Evolutionary conservation across 345 rosid species (phyloP).

Genomic region (Abelmoschus esculentus): DNA sequence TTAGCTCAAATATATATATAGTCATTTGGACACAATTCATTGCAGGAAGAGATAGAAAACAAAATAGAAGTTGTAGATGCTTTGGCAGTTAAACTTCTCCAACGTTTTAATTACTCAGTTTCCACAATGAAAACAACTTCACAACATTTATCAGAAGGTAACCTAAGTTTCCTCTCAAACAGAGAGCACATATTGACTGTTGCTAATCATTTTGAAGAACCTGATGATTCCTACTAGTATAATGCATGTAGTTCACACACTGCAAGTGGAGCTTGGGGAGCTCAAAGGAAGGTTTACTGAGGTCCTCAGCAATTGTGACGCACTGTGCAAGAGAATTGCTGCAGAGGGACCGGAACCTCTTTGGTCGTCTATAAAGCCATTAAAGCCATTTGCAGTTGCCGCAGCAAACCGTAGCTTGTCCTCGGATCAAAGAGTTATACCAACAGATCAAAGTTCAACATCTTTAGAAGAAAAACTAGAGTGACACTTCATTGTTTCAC

Average conservation of each 20-base stretch:
- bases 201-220: neutral
- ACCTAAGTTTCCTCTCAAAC: neutral
- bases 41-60: constrained; percentile 88
- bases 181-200: neutral
- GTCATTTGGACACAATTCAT: neutral
- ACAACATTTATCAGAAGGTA: constrained; percentile 80
- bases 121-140: constrained; percentile 71
- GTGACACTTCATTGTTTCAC: neutral
- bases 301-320: constrained; percentile 70
- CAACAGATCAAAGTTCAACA: neutral
- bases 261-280: constrained; percentile 90
- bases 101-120: constrained; percentile 60
- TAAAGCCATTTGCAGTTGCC: constrained; percentile 39
- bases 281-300: constrained; percentile 81
- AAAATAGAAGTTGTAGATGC: constrained; percentile 92
- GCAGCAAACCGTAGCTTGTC: neutral
- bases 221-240: constrained; percentile 7
- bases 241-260: constrained; percentile 47
- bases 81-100: constrained; percentile 76
- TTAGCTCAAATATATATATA: neutral
- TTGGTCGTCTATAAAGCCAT: constrained; percentile 40
- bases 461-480: constrained; percentile 6
- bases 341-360: constrained; percentile 73
- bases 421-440: neutral
- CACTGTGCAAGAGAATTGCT: constrained; percentile 66